Percentiles rank a stretch among this genome's conserved stretches.
These are phyloP conservation scores for Phytomonas francai DNA, from an alignment of 208 protist species.

Conservation along the genomic window DNA sequence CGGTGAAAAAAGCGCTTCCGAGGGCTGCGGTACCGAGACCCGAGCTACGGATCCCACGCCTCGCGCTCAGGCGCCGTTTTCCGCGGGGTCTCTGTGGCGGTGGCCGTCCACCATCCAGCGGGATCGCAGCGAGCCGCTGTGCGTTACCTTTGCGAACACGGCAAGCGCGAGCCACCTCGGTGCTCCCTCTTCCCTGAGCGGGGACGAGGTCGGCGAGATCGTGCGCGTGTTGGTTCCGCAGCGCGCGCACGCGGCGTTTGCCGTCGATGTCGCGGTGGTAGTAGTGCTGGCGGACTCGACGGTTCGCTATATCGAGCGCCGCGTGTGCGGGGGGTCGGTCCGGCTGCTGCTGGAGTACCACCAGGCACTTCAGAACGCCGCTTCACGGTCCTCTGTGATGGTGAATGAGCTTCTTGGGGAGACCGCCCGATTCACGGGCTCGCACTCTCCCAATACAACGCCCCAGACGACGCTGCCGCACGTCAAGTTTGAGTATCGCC, in stretches of 20 bases:
- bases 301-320: constrained; percentile 52
- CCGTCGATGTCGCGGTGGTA: constrained; percentile 54
- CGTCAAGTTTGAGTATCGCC: constrained; percentile 55
- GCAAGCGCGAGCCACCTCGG: too few relatives aligned
- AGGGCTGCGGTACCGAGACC: too few relatives aligned
- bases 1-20: too few relatives aligned
- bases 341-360: constrained; percentile 41
- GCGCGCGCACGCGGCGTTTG: constrained; percentile 39
- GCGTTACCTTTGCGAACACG: constrained; percentile 12
- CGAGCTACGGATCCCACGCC: too few relatives aligned
- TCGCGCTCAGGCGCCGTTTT: too few relatives aligned
- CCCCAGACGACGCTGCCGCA: constrained; percentile 27
- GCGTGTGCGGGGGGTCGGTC: constrained; percentile 41
- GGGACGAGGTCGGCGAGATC: constrained; percentile 33
- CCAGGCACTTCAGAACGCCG: not conserved
- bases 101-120: constrained; percentile 6
- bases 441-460: constrained; percentile 1
- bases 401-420: not conserved
- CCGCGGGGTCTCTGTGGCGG: not conserved
- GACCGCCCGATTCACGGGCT: not conserved
- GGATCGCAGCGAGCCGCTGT: constrained; percentile 16
- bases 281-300: constrained; percentile 45
- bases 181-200: constrained; percentile 10
- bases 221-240: constrained; percentile 50
- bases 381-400: not conserved